phyloP scores from a whole-genome alignment of 1,139 yeast species.

The Hyphopichia wangnamkhiaoensis region DNA sequence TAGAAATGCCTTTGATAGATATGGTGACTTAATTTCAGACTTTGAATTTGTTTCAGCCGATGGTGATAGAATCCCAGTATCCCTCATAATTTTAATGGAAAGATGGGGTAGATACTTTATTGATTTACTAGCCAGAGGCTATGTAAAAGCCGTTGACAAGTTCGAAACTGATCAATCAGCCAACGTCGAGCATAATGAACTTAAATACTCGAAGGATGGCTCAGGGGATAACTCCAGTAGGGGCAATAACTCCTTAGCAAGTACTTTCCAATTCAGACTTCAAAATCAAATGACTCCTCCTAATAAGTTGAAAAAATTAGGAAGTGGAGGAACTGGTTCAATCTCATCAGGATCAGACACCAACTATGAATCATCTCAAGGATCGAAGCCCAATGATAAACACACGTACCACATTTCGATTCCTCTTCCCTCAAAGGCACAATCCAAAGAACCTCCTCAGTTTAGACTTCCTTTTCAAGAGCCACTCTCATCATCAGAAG shows the following conservation, averaged over 20 bases:
- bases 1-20: constrained; percentile 69
- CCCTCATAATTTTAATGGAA: constrained; percentile 58
- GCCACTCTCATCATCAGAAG: neutral
- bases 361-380: neutral
- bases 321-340: constrained; percentile 1
- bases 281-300: neutral
- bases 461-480: constrained; percentile 72
- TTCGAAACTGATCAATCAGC: constrained; percentile 37
- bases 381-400: neutral
- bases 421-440: constrained; percentile 22
- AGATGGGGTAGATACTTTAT: constrained; percentile 78
- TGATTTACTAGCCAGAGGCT: constrained; percentile 59
- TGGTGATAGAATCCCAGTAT: constrained; percentile 66
- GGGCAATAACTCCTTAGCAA: neutral
- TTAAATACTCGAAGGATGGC: neutral
- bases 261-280: neutral
- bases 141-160: constrained; percentile 56
- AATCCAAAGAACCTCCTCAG: constrained; percentile 41
- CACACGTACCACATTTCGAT: constrained; percentile 14
- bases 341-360: constrained; percentile 2
- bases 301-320: neutral
- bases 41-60: constrained; percentile 68
- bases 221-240: too few species aligned
- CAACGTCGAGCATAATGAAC: constrained; percentile 4
- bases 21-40: constrained; percentile 64